Evolutionary conservation across 225 moss, liverwort and hornwort genomes (phyloP).

Genomic region (Pseudisothecium myosuroides): DNA sequence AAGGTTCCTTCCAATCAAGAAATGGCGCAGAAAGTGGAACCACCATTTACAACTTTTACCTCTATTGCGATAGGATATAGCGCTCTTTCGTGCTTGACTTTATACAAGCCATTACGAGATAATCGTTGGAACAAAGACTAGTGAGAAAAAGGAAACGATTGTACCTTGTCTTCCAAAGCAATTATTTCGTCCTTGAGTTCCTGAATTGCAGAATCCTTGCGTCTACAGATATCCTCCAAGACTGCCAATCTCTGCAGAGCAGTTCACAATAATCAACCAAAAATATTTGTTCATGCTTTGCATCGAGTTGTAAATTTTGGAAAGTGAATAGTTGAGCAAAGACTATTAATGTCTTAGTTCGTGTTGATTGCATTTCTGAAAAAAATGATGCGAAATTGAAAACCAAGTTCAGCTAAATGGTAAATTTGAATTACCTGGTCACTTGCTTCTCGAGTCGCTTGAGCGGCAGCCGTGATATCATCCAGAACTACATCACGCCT

Average conservation of each 20-base stretch:
- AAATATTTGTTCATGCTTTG: not conserved
- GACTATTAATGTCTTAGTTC: not conserved
- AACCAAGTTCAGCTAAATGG: not conserved
- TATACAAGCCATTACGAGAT: not conserved
- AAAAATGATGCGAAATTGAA: not conserved
- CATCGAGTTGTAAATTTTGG: not conserved
- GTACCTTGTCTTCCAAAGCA: constrained; percentile 51
- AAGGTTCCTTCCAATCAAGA: not conserved
- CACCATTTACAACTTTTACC: not conserved
- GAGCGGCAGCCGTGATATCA: constrained; percentile 50
- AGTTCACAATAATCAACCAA: not conserved
- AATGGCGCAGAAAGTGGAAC: not conserved
- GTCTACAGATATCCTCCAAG: constrained; percentile 49
- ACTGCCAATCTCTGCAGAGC: constrained; percentile 41
- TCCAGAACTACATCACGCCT: constrained; percentile 41
- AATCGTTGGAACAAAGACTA: not conserved
- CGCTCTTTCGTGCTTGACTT: not conserved
- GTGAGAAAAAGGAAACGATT: not conserved
- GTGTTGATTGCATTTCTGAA: not conserved
- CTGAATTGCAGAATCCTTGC: constrained; percentile 51
- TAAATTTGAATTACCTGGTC: constrained; percentile 21
- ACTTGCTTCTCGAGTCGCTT: constrained; percentile 52
- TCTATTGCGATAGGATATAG: not conserved
- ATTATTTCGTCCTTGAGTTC: constrained; percentile 48
- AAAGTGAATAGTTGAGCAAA: not conserved